Evolutionary conservation across 352 stramenopile species (phyloP).

Genomic region (Phytopythium delawarense): DNA sequence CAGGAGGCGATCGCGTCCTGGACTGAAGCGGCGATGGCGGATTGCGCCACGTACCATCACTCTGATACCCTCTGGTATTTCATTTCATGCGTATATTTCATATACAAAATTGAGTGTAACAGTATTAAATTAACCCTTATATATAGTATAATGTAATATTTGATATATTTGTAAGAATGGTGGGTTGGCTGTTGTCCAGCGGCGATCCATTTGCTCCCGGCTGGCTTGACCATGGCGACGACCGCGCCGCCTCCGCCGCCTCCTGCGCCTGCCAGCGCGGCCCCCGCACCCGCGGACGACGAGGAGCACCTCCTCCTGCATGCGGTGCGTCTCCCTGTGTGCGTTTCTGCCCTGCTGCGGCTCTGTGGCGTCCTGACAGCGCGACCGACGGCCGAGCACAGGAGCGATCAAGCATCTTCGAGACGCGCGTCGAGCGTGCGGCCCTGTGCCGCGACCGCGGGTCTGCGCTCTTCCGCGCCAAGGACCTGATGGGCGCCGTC

Average conservation of each 20-base stretch:
- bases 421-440: slow-evolving; percentile 69
- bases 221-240: background rate
- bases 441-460: slow-evolving; percentile 60
- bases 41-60: background rate
- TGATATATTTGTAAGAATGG: background rate
- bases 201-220: background rate
- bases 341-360: background rate
- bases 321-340: slow-evolving; percentile 15
- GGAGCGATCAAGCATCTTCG: slow-evolving; percentile 84
- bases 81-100: background rate
- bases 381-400: slow-evolving; percentile 6
- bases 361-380: background rate
- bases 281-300: slow-evolving; percentile 3
- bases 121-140: background rate
- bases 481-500: slow-evolving; percentile 40
- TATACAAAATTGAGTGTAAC: background rate
- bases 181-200: background rate
- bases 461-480: slow-evolving; percentile 50
- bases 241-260: background rate
- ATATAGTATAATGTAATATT: background rate
- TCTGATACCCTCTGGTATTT: background rate
- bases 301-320: slow-evolving; percentile 32
- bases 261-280: background rate
- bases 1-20: background rate
- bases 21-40: background rate